Conservation (phyloP, 1,284 basidiomycete species). For the Trichosporon asahii region DNA sequence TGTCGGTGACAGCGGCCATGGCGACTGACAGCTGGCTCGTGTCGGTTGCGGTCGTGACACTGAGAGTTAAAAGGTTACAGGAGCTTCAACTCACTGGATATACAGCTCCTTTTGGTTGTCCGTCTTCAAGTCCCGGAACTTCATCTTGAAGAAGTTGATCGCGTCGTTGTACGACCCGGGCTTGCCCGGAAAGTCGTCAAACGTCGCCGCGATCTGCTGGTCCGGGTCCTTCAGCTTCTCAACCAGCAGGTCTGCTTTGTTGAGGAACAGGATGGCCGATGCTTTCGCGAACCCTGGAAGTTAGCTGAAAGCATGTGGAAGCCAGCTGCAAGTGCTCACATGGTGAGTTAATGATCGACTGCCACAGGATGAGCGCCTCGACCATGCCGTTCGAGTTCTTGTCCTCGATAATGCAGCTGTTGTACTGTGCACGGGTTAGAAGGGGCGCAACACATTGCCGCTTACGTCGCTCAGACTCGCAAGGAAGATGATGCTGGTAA, state of each 20-base stretch:
- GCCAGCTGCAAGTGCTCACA: slow-evolving; percentile 29
- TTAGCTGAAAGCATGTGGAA: slow-evolving; percentile 3
- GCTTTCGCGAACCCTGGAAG: slow-evolving; percentile 77
- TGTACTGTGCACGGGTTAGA: slow-evolving; percentile 57
- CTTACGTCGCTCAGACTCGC: slow-evolving; percentile 76
- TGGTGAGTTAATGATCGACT: slow-evolving; percentile 83
- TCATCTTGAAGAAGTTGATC: slow-evolving; percentile 77
- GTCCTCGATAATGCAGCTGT: slow-evolving; percentile 90
- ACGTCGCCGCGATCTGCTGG: slow-evolving; percentile 80
- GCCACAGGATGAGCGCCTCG: slow-evolving; percentile 92
- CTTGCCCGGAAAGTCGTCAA: slow-evolving; percentile 69
- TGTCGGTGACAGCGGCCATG: slow-evolving; percentile 68
- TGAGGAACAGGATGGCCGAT: slow-evolving; percentile 86
- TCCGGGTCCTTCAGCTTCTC: slow-evolving; percentile 65
- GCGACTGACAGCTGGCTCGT: slow-evolving; percentile 85
- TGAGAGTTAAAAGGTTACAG: slow-evolving; percentile 41
- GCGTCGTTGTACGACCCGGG: slow-evolving; percentile 42
- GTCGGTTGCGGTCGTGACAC: slow-evolving; percentile 89
- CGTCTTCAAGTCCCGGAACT: slow-evolving; percentile 76
- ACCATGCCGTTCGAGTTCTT: slow-evolving; percentile 98
- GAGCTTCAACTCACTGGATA: slow-evolving; percentile 65
- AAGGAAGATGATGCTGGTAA: slow-evolving; percentile 90
- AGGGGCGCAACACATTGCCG: too few relatives aligned
- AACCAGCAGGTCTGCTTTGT: slow-evolving; percentile 85
- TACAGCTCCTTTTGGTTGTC: slow-evolving; percentile 89